These are phyloP conservation scores for Falciphora oryzae DNA, from an alignment of 2,329 filamentous ascomycete species.

Conservation along the genomic window DNA sequence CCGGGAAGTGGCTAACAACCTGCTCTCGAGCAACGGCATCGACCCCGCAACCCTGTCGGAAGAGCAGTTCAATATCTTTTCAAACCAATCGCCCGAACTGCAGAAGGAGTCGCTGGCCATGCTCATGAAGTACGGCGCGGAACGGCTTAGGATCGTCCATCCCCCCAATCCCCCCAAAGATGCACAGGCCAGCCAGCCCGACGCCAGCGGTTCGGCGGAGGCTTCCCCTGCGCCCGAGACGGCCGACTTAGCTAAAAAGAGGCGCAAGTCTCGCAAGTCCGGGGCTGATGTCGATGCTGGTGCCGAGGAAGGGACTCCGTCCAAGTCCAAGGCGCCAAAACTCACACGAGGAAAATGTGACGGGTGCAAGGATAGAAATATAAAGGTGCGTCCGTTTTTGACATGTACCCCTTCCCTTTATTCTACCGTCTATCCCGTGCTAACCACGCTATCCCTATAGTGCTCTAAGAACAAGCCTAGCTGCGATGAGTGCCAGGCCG, in stretches of 20 bases:
- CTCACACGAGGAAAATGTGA: slow-evolving; percentile 28
- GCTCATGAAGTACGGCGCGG: slow-evolving; percentile 52
- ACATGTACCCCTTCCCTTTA: no score
- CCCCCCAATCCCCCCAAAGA: slow-evolving; percentile 36
- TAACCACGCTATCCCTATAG: slow-evolving; percentile 8
- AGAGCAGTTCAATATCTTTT: slow-evolving; percentile 54
- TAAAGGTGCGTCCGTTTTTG: slow-evolving; percentile 18
- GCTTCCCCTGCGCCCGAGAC: neutral
- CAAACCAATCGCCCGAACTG: slow-evolving; percentile 51
- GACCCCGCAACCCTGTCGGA: slow-evolving; percentile 44
- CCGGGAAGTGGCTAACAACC: slow-evolving; percentile 39
- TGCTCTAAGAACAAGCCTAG: slow-evolving; percentile 30
- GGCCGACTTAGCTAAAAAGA: slow-evolving; percentile 1
- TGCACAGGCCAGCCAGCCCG: slow-evolving; percentile 13
- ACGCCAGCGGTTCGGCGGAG: slow-evolving; percentile 9
- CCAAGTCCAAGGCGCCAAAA: slow-evolving; percentile 20
- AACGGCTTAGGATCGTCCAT: slow-evolving; percentile 51
- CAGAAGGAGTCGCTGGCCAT: slow-evolving; percentile 50
- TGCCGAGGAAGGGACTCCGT: slow-evolving; percentile 8
- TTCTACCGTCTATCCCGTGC: neutral
- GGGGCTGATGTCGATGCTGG: slow-evolving; percentile 4
- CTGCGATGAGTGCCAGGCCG: slow-evolving; percentile 23
- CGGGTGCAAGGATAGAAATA: slow-evolving; percentile 25
- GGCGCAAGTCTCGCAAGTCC: slow-evolving; percentile 1
- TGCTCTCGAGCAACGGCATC: slow-evolving; percentile 42